A percentile compares a stretch with the other conserved stretches of the same genome.
These are phyloP conservation scores for Jamesozyma gamospora DNA, from an alignment of 805 yeast species.

Conservation along the genomic window DNA sequence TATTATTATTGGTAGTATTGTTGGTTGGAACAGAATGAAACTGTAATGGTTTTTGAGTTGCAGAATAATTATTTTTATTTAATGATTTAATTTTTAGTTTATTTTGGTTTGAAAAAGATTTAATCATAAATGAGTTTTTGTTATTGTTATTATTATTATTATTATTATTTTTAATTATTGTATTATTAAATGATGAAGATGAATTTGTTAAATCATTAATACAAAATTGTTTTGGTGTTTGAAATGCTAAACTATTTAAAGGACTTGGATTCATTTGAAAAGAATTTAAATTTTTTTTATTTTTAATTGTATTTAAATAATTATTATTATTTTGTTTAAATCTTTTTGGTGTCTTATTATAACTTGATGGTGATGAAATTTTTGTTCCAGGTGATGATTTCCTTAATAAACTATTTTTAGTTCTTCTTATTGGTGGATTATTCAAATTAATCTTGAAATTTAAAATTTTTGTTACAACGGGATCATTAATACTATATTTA, in stretches of 20 bases:
- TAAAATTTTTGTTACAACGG: slow-evolving; percentile 41
- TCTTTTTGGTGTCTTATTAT: slow-evolving; percentile 28
- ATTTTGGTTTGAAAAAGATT: background rate
- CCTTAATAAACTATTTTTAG: slow-evolving; percentile 28
- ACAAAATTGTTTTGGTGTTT: slow-evolving; percentile 26
- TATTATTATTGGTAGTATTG: background rate
- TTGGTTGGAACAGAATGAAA: slow-evolving; percentile 23
- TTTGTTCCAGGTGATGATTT: slow-evolving; percentile 25
- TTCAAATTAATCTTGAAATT: slow-evolving; percentile 42
- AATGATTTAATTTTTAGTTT: background rate
- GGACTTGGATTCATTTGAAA: slow-evolving; percentile 25
- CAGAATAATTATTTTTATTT: slow-evolving; percentile 9
- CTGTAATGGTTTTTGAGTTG: slow-evolving; percentile 29
- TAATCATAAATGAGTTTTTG: background rate
- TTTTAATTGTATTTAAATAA: slow-evolving; percentile 1
- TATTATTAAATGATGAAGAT: too few relatives aligned
- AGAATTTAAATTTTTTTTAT: slow-evolving; percentile 4
- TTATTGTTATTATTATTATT: background rate
- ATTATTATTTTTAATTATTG: background rate
- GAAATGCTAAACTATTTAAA: slow-evolving; percentile 25
- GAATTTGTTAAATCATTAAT: slow-evolving; percentile 2
- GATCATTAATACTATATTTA: slow-evolving; percentile 41
- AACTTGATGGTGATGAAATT: slow-evolving; percentile 28
- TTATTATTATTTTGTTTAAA: slow-evolving; percentile 6
- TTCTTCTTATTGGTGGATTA: slow-evolving; percentile 35